Evolutionary conservation across 106 monocot species (phyloP).

Genomic region (Dioscorea alata): DNA sequence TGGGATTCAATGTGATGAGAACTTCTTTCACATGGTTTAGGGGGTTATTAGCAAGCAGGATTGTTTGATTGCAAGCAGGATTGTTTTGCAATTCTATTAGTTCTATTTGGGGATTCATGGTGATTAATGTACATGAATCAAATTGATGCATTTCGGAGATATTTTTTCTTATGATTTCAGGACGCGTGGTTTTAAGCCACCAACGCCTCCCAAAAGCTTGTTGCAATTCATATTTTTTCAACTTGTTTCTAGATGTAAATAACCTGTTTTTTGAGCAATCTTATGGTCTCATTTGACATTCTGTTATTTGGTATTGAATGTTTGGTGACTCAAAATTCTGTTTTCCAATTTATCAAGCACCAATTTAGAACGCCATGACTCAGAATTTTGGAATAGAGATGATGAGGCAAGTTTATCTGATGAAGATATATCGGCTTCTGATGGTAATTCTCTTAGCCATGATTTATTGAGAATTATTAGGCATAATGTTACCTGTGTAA

Average conservation of each 20-base stretch:
- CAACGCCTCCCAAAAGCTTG: too few species aligned
- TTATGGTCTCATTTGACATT: too few species aligned
- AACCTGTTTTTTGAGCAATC: not conserved
- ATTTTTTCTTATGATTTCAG: too few species aligned
- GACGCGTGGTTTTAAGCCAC: too few species aligned
- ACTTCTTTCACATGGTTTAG: too few species aligned
- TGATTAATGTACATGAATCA: too few species aligned
- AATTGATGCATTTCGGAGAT: too few species aligned
- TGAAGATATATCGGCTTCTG: constrained; percentile 91
- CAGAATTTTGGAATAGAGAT: constrained; percentile 88
- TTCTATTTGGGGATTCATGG: too few species aligned
- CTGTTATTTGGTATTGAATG: not conserved
- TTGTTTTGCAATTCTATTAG: too few species aligned
- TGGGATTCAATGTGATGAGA: too few species aligned
- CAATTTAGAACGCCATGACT: constrained; percentile 17
- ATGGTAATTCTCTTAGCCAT: constrained; percentile 45
- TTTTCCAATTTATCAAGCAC: constrained; percentile 35
- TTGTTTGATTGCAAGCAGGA: too few species aligned
- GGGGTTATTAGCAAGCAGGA: too few species aligned
- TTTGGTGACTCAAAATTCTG: not conserved
- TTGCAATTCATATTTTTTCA: not conserved
- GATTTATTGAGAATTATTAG: not conserved
- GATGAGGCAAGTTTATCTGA: constrained; percentile 51
- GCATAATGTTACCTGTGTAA: not conserved
- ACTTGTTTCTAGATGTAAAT: not conserved